Evolutionary conservation across 2,329 filamentous ascomycete genomes (phyloP).

Genomic region (Calonectria pseudoreteaudii): DNA sequence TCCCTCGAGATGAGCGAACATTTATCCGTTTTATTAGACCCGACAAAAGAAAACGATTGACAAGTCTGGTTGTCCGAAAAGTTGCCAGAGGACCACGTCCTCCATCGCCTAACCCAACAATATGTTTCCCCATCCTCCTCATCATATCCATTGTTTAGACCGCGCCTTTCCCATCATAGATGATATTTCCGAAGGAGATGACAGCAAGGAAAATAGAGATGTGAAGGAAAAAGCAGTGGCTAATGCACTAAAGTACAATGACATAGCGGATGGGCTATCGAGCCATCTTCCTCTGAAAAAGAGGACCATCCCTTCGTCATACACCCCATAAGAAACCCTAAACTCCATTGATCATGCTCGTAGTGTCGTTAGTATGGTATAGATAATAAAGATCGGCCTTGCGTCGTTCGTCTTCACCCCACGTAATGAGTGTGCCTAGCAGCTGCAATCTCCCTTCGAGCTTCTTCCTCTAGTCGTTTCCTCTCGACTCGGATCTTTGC

Average conservation of each 20-base stretch:
- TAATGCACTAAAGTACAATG: conserved; percentile 48
- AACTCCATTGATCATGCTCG: conserved; percentile 49
- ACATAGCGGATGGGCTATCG: conserved; percentile 38
- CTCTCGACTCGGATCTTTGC: conserved; percentile 71
- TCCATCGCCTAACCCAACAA: conserved; percentile 33
- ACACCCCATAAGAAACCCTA: conserved; percentile 40
- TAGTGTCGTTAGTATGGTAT: conserved; percentile 44
- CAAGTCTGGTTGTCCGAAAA: conserved; percentile 39
- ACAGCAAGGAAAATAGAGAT: conserved; percentile 27
- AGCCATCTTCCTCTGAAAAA: conserved; percentile 29
- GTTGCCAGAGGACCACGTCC: conserved; percentile 33
- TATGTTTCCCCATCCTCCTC: conserved; percentile 36
- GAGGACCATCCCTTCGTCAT: conserved; percentile 37
- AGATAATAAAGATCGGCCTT: conserved; percentile 15
- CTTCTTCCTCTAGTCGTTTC: conserved; percentile 56
- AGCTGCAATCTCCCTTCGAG: conserved; percentile 53
- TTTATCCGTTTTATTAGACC: conserved; percentile 47
- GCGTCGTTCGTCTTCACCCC: conserved; percentile 39
- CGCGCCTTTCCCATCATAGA: conserved; percentile 34
- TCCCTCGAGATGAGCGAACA: conserved; percentile 39
- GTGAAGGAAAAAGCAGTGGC: conserved; percentile 37
- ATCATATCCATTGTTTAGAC: conserved; percentile 36
- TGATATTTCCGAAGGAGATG: conserved; percentile 36
- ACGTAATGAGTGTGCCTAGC: conserved; percentile 36
- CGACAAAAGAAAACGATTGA: conserved; percentile 43